Percentiles rank a stretch among this genome's conserved stretches.
Conservation (phyloP, 805 yeast genomes). For the Starmerella etchellsii region DNA sequence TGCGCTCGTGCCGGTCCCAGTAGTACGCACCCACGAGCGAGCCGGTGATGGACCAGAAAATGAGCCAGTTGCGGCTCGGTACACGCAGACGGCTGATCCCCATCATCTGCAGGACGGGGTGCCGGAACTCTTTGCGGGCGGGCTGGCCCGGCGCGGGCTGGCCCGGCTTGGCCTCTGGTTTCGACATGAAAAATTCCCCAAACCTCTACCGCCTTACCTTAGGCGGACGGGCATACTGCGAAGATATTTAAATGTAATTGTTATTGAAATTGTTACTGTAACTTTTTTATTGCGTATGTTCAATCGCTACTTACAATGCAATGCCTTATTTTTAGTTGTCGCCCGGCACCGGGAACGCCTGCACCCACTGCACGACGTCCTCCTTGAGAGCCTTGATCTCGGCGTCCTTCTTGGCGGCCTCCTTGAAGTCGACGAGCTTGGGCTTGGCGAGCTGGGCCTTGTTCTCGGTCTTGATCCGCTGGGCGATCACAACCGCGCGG, state of each 20-base stretch:
- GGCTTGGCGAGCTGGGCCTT: constrained; percentile 44
- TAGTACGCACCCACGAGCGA: constrained; percentile 58
- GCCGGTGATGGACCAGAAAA: constrained; percentile 65
- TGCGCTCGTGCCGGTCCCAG: constrained; percentile 69
- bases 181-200: too few relatives aligned
- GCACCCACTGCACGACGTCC: constrained; percentile 63
- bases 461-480: constrained; percentile 50
- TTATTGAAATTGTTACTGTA: too few relatives aligned
- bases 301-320: too few relatives aligned
- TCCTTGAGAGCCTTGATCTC: constrained; percentile 48
- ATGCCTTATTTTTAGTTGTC: constrained; percentile 13
- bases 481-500: constrained; percentile 59
- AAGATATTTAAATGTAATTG: too few relatives aligned
- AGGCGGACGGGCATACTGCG: too few relatives aligned
- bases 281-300: too few relatives aligned
- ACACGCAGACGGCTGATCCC: constrained; percentile 66
- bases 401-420: constrained; percentile 43
- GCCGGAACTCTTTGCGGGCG: constrained; percentile 19
- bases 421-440: constrained; percentile 56
- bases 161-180: neutral
- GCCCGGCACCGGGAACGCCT: constrained; percentile 66
- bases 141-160: too few relatives aligned
- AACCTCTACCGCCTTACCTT: too few relatives aligned
- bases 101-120: constrained; percentile 75
- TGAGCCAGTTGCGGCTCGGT: constrained; percentile 88